Conservation (phyloP, 1,284 basidiomycete genomes). For the Anthracocystis walkeri region DNA sequence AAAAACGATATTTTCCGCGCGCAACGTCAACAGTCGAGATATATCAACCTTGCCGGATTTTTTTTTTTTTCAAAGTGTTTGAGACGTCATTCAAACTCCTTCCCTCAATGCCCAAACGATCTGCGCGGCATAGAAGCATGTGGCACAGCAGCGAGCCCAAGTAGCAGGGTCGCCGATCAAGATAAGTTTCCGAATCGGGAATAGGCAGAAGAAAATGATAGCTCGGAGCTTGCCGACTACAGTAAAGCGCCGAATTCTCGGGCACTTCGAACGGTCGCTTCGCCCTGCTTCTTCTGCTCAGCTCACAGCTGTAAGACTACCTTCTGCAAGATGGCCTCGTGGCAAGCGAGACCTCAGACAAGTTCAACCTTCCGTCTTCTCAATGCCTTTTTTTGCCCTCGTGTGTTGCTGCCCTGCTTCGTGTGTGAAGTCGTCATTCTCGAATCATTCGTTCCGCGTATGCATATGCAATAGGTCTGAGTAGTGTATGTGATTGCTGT, state of each 20-base stretch:
- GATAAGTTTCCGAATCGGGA: slow-evolving; percentile 1
- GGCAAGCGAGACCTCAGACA: background rate
- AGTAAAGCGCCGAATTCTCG: background rate
- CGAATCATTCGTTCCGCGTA: background rate
- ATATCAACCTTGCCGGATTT: slow-evolving; percentile 21
- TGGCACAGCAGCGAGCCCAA: background rate
- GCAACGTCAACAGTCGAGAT: slow-evolving; percentile 11
- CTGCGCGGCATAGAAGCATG: background rate
- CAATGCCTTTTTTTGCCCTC: background rate
- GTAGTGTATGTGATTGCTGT: slow-evolving; percentile 17
- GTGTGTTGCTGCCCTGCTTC: background rate
- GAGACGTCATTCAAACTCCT: background rate
- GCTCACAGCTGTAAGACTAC: background rate
- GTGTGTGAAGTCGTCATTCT: background rate
- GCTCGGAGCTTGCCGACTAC: background rate
- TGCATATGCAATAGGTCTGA: background rate
- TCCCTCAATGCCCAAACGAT: background rate
- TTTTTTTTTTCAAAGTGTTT: background rate
- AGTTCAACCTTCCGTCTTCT: background rate
- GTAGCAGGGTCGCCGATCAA: background rate
- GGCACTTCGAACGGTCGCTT: background rate
- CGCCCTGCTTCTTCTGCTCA: background rate
- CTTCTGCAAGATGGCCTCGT: background rate
- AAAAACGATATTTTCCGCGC: slow-evolving; percentile 2
- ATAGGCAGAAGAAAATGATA: background rate